A percentile compares a stretch with the other conserved stretches of the same genome.
Evolutionary conservation across 1,139 yeast species (phyloP).

Genomic region (Candida sp.): DNA sequence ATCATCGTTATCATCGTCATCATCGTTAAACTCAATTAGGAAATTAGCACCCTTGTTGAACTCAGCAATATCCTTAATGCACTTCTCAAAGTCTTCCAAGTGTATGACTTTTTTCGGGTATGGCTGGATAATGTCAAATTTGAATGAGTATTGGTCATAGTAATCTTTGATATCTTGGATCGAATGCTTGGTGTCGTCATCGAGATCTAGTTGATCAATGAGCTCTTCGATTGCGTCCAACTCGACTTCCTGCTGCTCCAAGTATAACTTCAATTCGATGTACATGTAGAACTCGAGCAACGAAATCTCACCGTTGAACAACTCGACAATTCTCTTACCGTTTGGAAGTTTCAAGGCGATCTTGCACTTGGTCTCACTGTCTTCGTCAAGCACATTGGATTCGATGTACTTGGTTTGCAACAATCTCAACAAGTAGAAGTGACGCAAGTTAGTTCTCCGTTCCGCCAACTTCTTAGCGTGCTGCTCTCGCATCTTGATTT

Average conservation of each 20-base stretch:
- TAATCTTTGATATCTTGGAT: constrained; percentile 22
- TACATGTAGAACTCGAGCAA: constrained; percentile 68
- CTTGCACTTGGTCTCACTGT: constrained; percentile 19
- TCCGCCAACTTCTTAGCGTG: constrained; percentile 18
- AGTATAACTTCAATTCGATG: constrained; percentile 52
- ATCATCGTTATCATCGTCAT: constrained; percentile 15
- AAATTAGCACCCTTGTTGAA: constrained; percentile 44
- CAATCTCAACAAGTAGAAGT: constrained; percentile 19
- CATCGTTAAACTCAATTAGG: constrained; percentile 37
- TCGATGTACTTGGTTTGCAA: constrained; percentile 17
- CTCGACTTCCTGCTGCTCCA: constrained; percentile 14
- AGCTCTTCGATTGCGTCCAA: constrained; percentile 17
- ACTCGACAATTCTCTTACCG: constrained; percentile 67
- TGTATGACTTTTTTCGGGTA: constrained; percentile 41
- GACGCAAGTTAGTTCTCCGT: constrained; percentile 15
- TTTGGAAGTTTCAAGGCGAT: constrained; percentile 48
- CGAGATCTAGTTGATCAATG: constrained; percentile 12
- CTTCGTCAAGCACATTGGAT: constrained; percentile 7
- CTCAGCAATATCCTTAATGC: constrained; percentile 27
- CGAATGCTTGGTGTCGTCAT: constrained; percentile 12
- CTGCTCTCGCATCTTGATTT: constrained; percentile 34
- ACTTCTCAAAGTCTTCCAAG: constrained; percentile 13
- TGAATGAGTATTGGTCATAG: constrained; percentile 27
- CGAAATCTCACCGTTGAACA: constrained; percentile 50
- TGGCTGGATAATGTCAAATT: constrained; percentile 48